Percentiles rank a stretch among this genome's conserved stretches.
Conservation (phyloP, 768 basidiomycete genomes). For the Mycena rosella region DNA sequence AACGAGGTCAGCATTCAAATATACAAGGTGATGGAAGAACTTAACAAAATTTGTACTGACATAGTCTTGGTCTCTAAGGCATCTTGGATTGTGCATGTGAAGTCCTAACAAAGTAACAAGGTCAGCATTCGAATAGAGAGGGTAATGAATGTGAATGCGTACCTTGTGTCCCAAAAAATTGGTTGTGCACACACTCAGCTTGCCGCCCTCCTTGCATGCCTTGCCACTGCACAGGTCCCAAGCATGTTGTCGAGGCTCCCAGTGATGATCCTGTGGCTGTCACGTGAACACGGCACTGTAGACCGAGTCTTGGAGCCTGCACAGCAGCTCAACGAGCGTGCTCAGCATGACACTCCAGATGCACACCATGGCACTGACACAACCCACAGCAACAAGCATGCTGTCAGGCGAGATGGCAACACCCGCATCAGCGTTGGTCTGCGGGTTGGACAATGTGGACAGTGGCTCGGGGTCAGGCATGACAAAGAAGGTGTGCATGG, state of each 20-base stretch:
- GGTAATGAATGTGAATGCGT: too few relatives aligned
- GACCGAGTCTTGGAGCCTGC: slow-evolving; percentile 87
- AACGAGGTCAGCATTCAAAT: too few relatives aligned
- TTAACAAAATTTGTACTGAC: too few relatives aligned
- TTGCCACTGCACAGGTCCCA: slow-evolving; percentile 83
- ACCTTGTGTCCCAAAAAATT: slow-evolving; percentile 88
- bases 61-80: too few relatives aligned
- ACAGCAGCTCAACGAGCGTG: slow-evolving; percentile 75
- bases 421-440: slow-evolving; percentile 55
- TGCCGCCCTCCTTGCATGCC: slow-evolving; percentile 58
- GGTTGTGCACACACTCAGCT: slow-evolving; percentile 66
- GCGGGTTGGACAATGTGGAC: slow-evolving; percentile 16
- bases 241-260: slow-evolving; percentile 92
- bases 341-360: slow-evolving; percentile 74
- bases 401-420: slow-evolving; percentile 76
- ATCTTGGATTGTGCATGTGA: too few relatives aligned
- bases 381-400: slow-evolving; percentile 58
- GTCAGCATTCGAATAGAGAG: too few relatives aligned
- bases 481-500: slow-evolving; percentile 39
- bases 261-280: slow-evolving; percentile 90
- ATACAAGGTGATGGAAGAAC: too few relatives aligned
- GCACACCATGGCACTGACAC: slow-evolving; percentile 71
- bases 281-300: slow-evolving; percentile 94
- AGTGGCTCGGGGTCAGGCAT: slow-evolving; percentile 23
- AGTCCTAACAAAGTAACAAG: too few relatives aligned